phyloP scores from a whole-genome alignment of 1,139 yeast species.

The Suhomyces chickasaworum region DNA sequence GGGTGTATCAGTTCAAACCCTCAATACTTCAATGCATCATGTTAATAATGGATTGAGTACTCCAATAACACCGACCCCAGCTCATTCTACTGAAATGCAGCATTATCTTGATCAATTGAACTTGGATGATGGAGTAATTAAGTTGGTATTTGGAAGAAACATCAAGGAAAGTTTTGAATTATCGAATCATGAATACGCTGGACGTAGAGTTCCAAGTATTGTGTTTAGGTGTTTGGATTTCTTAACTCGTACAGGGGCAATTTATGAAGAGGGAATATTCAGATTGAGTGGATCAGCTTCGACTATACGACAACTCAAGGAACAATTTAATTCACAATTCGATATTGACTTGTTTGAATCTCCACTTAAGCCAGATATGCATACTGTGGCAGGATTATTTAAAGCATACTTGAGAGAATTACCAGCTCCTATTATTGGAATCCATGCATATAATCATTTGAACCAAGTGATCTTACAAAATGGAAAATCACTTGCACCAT shows the following conservation, averaged over 20 bases:
- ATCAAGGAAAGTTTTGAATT: conserved; percentile 53
- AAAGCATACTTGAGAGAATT: conserved; percentile 74
- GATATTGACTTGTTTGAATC: conserved; percentile 67
- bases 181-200: conserved; percentile 50
- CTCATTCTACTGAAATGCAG: conserved; percentile 25
- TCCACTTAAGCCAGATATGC: conserved; percentile 56
- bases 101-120: conserved; percentile 43
- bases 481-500: conserved; percentile 15
- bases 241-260: conserved; percentile 66
- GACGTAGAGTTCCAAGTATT: conserved; percentile 67
- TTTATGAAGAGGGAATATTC: conserved; percentile 87
- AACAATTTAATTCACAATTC: conserved; percentile 59
- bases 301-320: conserved; percentile 70
- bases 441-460: conserved; percentile 42
- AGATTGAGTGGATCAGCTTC: conserved; percentile 89
- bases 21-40: neutral
- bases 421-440: conserved; percentile 65
- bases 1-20: neutral
- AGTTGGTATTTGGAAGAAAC: conserved; percentile 66
- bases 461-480: conserved; percentile 27
- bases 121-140: conserved; percentile 38
- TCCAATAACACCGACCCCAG: conserved; percentile 9
- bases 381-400: conserved; percentile 76
- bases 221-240: conserved; percentile 75
- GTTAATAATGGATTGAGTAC: neutral